A percentile compares a stretch with the other conserved stretches of the same genome.
These are phyloP conservation scores for Conoideocrella luteorostrata DNA, from an alignment of 2,329 filamentous ascomycete genomes.

Conservation along the genomic window DNA sequence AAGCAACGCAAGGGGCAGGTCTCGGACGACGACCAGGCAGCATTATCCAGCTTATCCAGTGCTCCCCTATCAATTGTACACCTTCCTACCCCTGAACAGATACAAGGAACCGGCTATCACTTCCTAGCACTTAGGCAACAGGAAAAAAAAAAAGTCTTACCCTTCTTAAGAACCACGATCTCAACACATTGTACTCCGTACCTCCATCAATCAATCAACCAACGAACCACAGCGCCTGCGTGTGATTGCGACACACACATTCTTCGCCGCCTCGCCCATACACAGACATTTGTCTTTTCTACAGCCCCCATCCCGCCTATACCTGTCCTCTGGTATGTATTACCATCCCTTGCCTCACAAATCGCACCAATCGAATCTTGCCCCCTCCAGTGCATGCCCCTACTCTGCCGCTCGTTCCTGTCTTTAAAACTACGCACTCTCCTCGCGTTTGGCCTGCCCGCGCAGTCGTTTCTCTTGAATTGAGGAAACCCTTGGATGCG, in stretches of 20 bases:
- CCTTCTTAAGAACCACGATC: too few relatives aligned
- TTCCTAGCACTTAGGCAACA: neutral
- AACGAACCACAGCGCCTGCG: neutral
- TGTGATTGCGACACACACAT: slow-evolving; percentile 4
- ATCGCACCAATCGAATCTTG: neutral
- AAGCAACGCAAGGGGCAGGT: neutral
- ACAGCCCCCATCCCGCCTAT: neutral
- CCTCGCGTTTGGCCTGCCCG: neutral
- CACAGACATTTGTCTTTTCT: neutral
- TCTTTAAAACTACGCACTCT: neutral
- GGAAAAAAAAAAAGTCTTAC: too few relatives aligned
- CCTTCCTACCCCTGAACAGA: neutral
- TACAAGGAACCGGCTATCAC: neutral
- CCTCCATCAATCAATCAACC: neutral
- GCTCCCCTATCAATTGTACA: slow-evolving; percentile 1
- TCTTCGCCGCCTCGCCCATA: neutral
- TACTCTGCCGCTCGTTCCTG: too few relatives aligned
- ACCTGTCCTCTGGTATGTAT: slow-evolving; percentile 4
- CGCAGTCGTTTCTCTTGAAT: neutral
- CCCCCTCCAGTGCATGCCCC: too few relatives aligned
- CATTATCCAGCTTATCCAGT: neutral
- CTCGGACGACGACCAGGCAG: neutral
- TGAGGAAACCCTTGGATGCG: too few relatives aligned
- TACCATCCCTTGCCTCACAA: neutral
- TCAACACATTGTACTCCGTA: neutral